These are phyloP conservation scores for Nigrospora oryzae DNA, from an alignment of 2,329 filamentous ascomycete species.

Conservation along the genomic window DNA sequence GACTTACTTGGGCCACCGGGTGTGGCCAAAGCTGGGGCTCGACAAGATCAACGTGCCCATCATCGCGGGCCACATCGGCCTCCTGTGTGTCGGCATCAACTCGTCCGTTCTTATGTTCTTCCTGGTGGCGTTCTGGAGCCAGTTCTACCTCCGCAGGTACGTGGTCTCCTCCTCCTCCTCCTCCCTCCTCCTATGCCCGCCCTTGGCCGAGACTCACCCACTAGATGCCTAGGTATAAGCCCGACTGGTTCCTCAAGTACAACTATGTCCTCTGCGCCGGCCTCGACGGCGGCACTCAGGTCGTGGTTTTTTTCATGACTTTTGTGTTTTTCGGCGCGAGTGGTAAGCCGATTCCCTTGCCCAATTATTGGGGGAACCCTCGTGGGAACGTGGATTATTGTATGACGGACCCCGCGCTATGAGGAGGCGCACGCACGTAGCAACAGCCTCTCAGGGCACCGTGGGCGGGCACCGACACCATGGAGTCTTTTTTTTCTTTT, in stretches of 20 bases:
- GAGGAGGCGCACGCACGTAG: no score
- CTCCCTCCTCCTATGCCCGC: background rate
- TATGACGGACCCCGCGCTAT: constrained; percentile 2
- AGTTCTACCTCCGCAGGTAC: constrained; percentile 25
- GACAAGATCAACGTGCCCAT: constrained; percentile 25
- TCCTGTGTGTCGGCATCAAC: constrained; percentile 29
- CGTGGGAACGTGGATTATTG: constrained; percentile 6
- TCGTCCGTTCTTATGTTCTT: constrained; percentile 18
- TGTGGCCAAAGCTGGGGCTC: constrained; percentile 15
- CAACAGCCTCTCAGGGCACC: no score
- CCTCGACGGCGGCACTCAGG: constrained; percentile 28
- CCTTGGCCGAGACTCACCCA: background rate
- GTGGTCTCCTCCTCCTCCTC: background rate
- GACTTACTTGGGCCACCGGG: constrained; percentile 19
- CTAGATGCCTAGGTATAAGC: constrained; percentile 6
- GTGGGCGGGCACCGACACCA: no score
- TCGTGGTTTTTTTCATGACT: constrained; percentile 29
- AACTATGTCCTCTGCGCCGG: constrained; percentile 31
- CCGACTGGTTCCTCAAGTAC: constrained; percentile 29
- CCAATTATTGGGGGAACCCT: constrained; percentile 8
- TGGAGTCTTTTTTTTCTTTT: no score
- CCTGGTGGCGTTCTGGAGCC: constrained; percentile 15
- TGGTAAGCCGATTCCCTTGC: constrained; percentile 25
- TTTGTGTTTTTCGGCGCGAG: constrained; percentile 34
- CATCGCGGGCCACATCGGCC: constrained; percentile 15